phyloP scores from a whole-genome alignment of 768 basidiomycete species.

The Gyrodon lividus region DNA sequence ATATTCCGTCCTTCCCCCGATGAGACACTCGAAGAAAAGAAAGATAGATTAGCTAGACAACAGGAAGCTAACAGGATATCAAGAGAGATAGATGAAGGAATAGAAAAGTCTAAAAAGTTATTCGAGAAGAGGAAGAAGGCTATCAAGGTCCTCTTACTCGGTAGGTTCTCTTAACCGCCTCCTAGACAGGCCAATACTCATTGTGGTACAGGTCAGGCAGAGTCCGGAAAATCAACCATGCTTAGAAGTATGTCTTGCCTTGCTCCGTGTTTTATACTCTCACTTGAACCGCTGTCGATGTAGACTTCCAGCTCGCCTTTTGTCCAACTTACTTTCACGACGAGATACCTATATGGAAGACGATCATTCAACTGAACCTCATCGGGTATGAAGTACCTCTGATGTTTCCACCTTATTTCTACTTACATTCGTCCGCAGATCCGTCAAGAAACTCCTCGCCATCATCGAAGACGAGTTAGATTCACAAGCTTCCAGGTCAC shows the following conservation, averaged over 20 bases:
- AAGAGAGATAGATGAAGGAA: constrained; percentile 28
- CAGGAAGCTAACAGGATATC: constrained; percentile 26
- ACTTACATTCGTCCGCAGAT: constrained; percentile 34
- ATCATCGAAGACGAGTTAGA: constrained; percentile 49
- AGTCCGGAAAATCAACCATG: constrained; percentile 34
- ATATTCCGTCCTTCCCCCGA: constrained; percentile 18
- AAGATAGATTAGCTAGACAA: constrained; percentile 12
- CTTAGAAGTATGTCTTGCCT: constrained; percentile 19
- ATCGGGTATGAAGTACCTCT: constrained; percentile 44
- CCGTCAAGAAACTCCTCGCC: constrained; percentile 56
- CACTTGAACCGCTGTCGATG: not conserved
- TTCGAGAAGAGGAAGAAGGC: constrained; percentile 27
- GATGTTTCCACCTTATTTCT: not conserved
- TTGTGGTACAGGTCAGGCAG: constrained; percentile 25
- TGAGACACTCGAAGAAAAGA: constrained; percentile 9
- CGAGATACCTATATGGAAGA: constrained; percentile 60
- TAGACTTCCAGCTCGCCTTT: constrained; percentile 71
- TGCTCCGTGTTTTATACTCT: not conserved
- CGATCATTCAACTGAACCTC: constrained; percentile 67
- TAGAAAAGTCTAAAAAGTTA: constrained; percentile 22
- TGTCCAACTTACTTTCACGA: constrained; percentile 58
- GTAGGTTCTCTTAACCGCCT: not conserved
- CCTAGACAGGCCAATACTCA: not conserved
- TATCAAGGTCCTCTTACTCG: constrained; percentile 30
- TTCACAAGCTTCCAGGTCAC: constrained; percentile 11